A percentile compares a stretch with the other conserved stretches of the same genome.
Evolutionary conservation across 202 grass and related monocot species (phyloP).

Genomic region (Bolboschoenoplectus hybrid): DNA sequence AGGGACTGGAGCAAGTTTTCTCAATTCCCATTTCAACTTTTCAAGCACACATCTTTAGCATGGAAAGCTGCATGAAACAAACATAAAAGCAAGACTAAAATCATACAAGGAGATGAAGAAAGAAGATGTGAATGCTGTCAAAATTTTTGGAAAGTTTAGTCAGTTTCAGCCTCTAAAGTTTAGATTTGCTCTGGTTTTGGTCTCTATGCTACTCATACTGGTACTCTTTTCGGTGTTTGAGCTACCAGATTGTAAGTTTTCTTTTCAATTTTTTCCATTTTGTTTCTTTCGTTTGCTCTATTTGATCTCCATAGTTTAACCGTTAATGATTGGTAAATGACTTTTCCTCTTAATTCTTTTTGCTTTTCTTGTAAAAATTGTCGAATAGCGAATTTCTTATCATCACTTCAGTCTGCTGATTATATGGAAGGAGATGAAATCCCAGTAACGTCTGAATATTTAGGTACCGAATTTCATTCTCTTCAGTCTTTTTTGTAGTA

Average conservation of each 20-base stretch:
- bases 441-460: constrained; percentile 7
- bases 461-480: constrained; percentile 29
- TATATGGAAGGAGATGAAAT: constrained; percentile 31
- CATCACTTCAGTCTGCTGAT: constrained; percentile 6
- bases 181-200: constrained; percentile 24
- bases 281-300: not conserved
- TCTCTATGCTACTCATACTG: not conserved
- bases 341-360: not conserved
- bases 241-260: constrained; percentile 23
- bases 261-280: not conserved
- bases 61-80: not conserved
- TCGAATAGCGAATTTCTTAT: constrained; percentile 25
- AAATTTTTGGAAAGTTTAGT: constrained; percentile 16
- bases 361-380: constrained; percentile 20
- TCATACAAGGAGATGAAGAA: not conserved
- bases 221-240: constrained; percentile 4
- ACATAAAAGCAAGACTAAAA: constrained; percentile 8
- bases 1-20: constrained; percentile 11
- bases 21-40: constrained; percentile 17
- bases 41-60: not conserved
- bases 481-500: not conserved
- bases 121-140: not conserved
- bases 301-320: not conserved
- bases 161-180: not conserved
- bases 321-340: not conserved